These are phyloP conservation scores for Coccomyxa sp. DNA, from an alignment of 139 green algal species.

Conservation along the genomic window DNA sequence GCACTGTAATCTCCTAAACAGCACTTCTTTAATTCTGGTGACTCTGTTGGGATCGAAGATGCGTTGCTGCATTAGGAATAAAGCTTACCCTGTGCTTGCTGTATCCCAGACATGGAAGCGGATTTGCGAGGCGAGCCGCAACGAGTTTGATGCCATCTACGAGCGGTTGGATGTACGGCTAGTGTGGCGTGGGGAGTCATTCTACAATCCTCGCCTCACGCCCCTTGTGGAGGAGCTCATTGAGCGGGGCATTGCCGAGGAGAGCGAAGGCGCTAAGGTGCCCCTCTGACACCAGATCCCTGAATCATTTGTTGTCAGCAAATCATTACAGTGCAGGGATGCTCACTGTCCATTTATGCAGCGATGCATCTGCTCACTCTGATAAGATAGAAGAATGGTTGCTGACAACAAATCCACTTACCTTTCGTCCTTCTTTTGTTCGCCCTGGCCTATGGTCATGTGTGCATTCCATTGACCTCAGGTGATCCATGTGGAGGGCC, in stretches of 20 bases:
- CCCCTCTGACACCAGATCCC: too few relatives aligned
- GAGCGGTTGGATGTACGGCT: slow-evolving; percentile 51
- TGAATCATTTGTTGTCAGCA: not conserved
- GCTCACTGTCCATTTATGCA: not conserved
- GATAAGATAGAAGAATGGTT: too few relatives aligned
- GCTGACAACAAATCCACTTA: too few relatives aligned
- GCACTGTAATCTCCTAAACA: too few relatives aligned
- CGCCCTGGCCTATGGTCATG: too few relatives aligned
- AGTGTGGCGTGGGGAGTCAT: slow-evolving; percentile 88
- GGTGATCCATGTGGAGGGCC: slow-evolving; percentile 34
- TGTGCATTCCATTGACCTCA: not conserved
- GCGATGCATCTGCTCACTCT: too few relatives aligned
- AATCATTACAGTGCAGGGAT: not conserved
- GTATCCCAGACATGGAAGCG: slow-evolving; percentile 60
- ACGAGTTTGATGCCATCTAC: slow-evolving; percentile 57
- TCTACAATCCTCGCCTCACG: slow-evolving; percentile 94
- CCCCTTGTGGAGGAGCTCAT: slow-evolving; percentile 73
- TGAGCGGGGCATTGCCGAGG: slow-evolving; percentile 57
- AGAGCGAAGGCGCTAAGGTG: slow-evolving; percentile 79
- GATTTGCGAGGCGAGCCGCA: slow-evolving; percentile 87
- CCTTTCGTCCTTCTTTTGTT: too few relatives aligned
- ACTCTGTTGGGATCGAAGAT: not conserved
- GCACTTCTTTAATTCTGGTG: too few relatives aligned
- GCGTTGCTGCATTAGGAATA: not conserved
- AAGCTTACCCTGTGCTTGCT: not conserved